Conservation (phyloP, 2,329 filamentous ascomycete species). For the Stachybotrys elegans region DNA sequence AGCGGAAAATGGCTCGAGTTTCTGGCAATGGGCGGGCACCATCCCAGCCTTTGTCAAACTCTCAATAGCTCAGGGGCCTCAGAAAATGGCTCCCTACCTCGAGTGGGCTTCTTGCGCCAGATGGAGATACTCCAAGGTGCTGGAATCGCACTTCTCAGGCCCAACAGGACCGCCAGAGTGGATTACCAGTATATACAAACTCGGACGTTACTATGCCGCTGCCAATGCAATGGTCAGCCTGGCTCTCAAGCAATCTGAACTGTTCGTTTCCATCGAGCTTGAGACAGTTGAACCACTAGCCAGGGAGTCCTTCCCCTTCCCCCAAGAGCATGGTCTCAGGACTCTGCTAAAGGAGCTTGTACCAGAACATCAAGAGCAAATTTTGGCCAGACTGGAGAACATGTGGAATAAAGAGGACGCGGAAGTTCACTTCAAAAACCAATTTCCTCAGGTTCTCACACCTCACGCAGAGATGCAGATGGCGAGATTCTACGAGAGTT, state of each 20-base stretch:
- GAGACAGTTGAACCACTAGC: conserved; percentile 10
- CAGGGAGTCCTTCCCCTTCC: background rate
- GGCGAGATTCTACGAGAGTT: conserved; percentile 22
- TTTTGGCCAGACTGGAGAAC: conserved; percentile 5
- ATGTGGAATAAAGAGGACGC: background rate
- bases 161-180: conserved; percentile 7
- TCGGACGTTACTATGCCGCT: conserved; percentile 20
- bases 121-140: conserved; percentile 16
- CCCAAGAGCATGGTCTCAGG: background rate
- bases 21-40: conserved; percentile 6
- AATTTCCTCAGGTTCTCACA: conserved; percentile 15
- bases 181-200: conserved; percentile 16
- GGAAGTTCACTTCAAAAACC: conserved; percentile 11
- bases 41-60: background rate
- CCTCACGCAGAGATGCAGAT: conserved; percentile 28
- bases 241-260: conserved; percentile 14
- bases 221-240: conserved; percentile 22
- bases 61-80: background rate
- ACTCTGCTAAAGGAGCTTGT: background rate
- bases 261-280: conserved; percentile 17
- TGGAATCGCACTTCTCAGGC: conserved; percentile 11
- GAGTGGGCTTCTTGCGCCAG: conserved; percentile 20
- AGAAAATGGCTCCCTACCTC: conserved; percentile 5
- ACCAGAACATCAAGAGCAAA: no score
- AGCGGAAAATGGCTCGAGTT: background rate